Evolutionary conservation across 108 stramenopile species (phyloP).

Genomic region (Pseudonitzschia multistriata): DNA sequence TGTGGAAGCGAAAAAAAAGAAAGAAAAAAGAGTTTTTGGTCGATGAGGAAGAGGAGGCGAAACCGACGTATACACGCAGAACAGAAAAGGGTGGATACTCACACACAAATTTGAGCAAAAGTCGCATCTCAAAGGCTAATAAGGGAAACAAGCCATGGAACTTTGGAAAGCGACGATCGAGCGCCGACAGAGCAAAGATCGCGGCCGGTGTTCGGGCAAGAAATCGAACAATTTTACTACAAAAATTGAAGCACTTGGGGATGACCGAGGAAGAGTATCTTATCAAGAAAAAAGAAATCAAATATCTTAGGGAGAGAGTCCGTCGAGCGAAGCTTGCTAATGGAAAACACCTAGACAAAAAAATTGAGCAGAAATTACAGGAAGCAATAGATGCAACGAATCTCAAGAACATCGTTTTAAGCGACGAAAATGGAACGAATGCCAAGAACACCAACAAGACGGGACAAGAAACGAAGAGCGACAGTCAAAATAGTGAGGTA

Average conservation of each 20-base stretch:
- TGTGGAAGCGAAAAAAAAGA: not conserved
- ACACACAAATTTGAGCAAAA: constrained; percentile 38
- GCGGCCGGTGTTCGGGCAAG: constrained; percentile 47
- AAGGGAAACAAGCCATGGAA: constrained; percentile 62
- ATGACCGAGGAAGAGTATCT: constrained; percentile 53
- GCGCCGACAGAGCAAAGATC: constrained; percentile 45
- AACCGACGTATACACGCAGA: constrained; percentile 30
- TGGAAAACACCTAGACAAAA: not conserved
- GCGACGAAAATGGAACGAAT: not conserved
- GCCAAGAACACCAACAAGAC: not conserved
- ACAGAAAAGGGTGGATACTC: constrained; percentile 51
- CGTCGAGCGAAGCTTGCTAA: constrained; percentile 37
- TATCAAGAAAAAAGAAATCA: constrained; percentile 42
- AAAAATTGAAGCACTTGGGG: constrained; percentile 40
- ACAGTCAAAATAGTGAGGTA: not conserved
- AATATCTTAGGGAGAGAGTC: constrained; percentile 42
- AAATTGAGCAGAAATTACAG: not conserved
- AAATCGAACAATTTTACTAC: constrained; percentile 40
- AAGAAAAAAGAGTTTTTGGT: constrained; percentile 2
- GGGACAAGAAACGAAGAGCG: not conserved
- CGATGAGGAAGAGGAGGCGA: constrained; percentile 9
- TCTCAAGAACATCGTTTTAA: not conserved
- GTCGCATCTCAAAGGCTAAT: constrained; percentile 45
- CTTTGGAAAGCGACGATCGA: constrained; percentile 40
- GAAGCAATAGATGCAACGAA: not conserved